Base-by-base conservation (phyloP, 495 filamentous ascomycete genomes). In the Penicillium bialowiezense region DNA sequence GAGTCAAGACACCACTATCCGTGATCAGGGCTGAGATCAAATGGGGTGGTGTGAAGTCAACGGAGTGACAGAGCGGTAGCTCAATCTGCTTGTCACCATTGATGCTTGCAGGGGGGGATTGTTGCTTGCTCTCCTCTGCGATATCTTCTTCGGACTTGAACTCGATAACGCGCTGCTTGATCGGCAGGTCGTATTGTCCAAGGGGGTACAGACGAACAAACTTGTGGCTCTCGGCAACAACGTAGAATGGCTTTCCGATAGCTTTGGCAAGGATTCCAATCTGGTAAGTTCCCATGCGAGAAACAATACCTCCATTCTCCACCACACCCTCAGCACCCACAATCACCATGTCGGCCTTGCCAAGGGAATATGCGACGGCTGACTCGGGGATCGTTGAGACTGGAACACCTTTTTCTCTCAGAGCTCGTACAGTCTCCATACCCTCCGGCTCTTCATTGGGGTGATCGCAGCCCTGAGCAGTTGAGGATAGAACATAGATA, bases 241-340 rank as follows among this genome's bases (percentile, higher is more conserved):
- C 91, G 61, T 91, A 95, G 63, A 97, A 89, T 0, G 87, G 86
- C 60, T 89, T 90, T 5, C 81, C 79, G 48, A 84, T 81, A 3
- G 81, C 79, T 54, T 89, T 90, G 34, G 90, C 89, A 39, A 96
- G 73, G 39, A 88, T 69, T 1, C 89, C 91, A 41, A 97, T 83
- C 71, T 97, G 93, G 54, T 88, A 90, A 5, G 93, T 97, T 18
- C 93, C 93, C 76, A 97, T 79, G 39, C 91, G 74, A 33, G 84
- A 90, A 51, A 98, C 88, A 47, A 97, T 84, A 20, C 92, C 91
- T 14, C 93, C 93, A 65, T 97, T 95, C 57, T 95, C 89, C 33
- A 93, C 88, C 15, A 97, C 89, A 38, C 88, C 90, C 56, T 98
- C 93, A n/a, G 91, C 89, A 40, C 93, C 93, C 12, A 95, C 88